Evolutionary conservation across 2,329 filamentous ascomycete genomes (phyloP), one percentile per base, ranked within the genome.

Genomic region (Aspergillus quadricinctus): DNA sequence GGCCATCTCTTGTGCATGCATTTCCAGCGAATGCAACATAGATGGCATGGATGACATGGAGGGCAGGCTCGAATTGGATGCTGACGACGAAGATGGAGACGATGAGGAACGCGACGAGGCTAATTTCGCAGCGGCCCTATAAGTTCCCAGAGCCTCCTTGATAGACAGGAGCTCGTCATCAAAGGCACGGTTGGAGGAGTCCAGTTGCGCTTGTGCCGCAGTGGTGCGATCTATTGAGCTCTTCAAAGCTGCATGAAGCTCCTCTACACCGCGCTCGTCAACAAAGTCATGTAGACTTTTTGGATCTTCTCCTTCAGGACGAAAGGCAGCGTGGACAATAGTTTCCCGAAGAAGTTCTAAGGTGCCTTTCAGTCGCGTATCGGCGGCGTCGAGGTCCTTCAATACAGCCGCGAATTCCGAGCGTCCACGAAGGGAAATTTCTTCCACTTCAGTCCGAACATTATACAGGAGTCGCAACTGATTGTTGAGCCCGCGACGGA

Each of bases 1-100:
- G 4, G 92, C 93, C 86, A 95, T 93, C 65, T 87, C 85, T 60
- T 89, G 86, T 0, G 92, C 92, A 63, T 93, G 86, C 14, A 80
- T 80, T 61, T 92, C 86, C 37, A 96, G 80, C 2, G 80, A 78
- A 29, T 81, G 76, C n/a, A 90, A 77, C 45, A 85, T 77, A 4
- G 80, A 75, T 2, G 81, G 75, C 48, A 86, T 78, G 4, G 68
- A 66, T 0, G 79, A 75, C 21, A 70, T 65, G 6, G 71, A 68
- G 9, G 71, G 65, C 7, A 75, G 55, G 52, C 66, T 70, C 9
- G 69, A 65, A 49, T 71, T 69, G 1, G 71, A 74, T 1, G 64
- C 62, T 11, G 67, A 66, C 45, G 64, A 69, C 2, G 72, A 72
- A 3, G 68, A 66, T 8, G 72, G 71, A 3, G 69, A 69, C 17